phyloP scores from a whole-genome alignment of 805 yeast species.

The Ogataea trehalophila region DNA sequence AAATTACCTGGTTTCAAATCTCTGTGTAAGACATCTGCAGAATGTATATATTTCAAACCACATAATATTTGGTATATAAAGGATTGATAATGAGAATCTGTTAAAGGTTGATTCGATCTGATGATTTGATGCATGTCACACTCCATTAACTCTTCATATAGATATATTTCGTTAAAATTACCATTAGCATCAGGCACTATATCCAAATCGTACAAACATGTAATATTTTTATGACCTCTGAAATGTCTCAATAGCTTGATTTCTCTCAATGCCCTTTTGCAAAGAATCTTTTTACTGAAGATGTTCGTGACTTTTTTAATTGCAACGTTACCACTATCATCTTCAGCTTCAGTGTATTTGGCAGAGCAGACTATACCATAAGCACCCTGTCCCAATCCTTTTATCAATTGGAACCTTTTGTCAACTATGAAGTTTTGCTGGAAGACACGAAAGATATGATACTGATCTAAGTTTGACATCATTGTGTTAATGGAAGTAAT shows the following conservation, averaged over 20 bases:
- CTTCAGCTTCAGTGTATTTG: conserved; percentile 63
- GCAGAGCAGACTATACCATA: conserved; percentile 97
- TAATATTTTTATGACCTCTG: conserved; percentile 93
- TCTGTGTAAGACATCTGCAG: conserved; percentile 92
- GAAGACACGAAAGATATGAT: conserved; percentile 47
- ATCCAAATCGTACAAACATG: conserved; percentile 92
- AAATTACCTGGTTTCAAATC: conserved; percentile 94
- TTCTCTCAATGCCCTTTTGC: conserved; percentile 90
- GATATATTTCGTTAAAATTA: conserved; percentile 82
- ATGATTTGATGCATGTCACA: conserved; percentile 98
- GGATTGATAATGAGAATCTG: conserved; percentile 93
- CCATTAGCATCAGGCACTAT: conserved; percentile 68
- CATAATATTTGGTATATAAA: conserved; percentile 89
- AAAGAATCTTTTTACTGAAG: conserved; percentile 82
- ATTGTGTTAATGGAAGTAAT: no score
- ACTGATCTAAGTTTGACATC: conserved; percentile 20
- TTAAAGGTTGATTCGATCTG: conserved; percentile 85
- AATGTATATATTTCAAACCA: conserved; percentile 90
- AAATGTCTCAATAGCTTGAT: conserved; percentile 86
- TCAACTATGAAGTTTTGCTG: conserved; percentile 94
- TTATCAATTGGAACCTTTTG: conserved; percentile 78
- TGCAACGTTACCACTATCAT: conserved; percentile 84
- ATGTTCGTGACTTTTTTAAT: conserved; percentile 95
- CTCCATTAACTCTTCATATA: conserved; percentile 96
- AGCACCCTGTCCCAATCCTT: conserved; percentile 97